Evolutionary conservation across 129 eudicot species (phyloP).

Genomic region (Artemisia annua): DNA sequence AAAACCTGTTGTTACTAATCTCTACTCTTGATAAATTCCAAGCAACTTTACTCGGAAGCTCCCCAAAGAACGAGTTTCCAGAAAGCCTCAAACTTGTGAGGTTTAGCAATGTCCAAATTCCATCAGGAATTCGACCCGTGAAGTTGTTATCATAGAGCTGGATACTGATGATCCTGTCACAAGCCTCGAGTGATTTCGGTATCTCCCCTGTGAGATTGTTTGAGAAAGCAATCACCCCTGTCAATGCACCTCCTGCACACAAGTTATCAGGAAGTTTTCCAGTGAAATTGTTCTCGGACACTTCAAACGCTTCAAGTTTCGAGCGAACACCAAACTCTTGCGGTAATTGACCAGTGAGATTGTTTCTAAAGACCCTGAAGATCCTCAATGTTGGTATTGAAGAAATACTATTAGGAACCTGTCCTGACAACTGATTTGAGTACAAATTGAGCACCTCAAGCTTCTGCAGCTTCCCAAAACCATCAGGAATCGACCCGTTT

Average conservation of each 20-base stretch:
- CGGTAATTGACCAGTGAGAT: constrained; percentile 64
- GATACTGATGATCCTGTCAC: constrained; percentile 41
- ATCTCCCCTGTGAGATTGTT: constrained; percentile 66
- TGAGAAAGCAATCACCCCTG: constrained; percentile 63
- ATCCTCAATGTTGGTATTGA: constrained; percentile 31
- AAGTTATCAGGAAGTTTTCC: constrained; percentile 70
- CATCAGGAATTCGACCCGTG: constrained; percentile 67
- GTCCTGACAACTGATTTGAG: constrained; percentile 48
- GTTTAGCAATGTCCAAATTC: constrained; percentile 50
- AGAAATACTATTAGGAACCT: constrained; percentile 46
- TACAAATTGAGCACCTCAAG: constrained; percentile 54
- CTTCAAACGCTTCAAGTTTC: constrained; percentile 73
- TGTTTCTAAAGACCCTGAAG: constrained; percentile 53
- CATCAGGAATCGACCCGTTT: constrained; percentile 63
- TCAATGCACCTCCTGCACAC: constrained; percentile 52
- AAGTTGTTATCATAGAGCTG: constrained; percentile 59
- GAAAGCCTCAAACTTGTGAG: constrained; percentile 46
- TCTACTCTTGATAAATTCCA: constrained; percentile 73
- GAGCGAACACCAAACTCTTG: constrained; percentile 66
- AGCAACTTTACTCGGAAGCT: constrained; percentile 56
- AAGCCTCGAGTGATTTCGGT: constrained; percentile 58
- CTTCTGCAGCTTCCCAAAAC: constrained; percentile 43
- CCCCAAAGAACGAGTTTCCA: constrained; percentile 67
- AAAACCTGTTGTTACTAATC: constrained; percentile 60
- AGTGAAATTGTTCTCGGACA: constrained; percentile 56